Base-by-base conservation (phyloP, 164 flowering plant species). In the Tetracentron sinense region DNA sequence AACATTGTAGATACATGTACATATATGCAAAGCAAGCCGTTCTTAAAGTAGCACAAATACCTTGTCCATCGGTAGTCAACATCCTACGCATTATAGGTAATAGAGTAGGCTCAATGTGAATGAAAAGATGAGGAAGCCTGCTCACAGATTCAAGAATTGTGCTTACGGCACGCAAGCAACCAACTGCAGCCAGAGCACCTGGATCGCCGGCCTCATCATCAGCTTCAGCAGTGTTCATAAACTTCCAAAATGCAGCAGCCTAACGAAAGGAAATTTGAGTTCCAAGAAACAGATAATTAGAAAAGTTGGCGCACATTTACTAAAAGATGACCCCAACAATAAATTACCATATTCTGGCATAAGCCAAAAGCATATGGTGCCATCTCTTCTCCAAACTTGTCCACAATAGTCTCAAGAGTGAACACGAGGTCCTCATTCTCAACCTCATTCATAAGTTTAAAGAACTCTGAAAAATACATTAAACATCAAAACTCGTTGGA, bases 321-420 rank as follows among this genome's bases (percentile, higher is more conserved):
- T n/a, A n/a, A n/a, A n/a, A n/a, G n/a, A n/a, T n/a, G n/a, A n/a
- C n/a, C n/a, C n/a, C n/a, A n/a, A n/a, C n/a, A n/a, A n/a, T n/a
- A n/a, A 12, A 47, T 68, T 83, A 95, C 99, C 96, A 95, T 72
- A 80, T 95, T 95, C 68, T 95, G 97, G 77, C 99, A 95, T 65
- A 95, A 77, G 12, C 99, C 99, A 70, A 95, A 77, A 59, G 99
- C 99, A 76, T 88, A 95, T 54, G 99, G 99, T 54, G 99, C 96
- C 97, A 95, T 95, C 77, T 92, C 99, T 80, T 92, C 99, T 27
- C 99, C 99, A 79, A 95, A 95, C 79, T 92, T 95, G 82, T 95
- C 97, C 65, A 95, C 99, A 56, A 95, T 84, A 46, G 99, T 92
- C 83, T 95, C 99, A 65, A 95, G 79, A 21, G 99, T 90, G 70